Evolutionary conservation across 1,284 basidiomycete genomes (phyloP).

Genomic region (Omphalotus olearius): DNA sequence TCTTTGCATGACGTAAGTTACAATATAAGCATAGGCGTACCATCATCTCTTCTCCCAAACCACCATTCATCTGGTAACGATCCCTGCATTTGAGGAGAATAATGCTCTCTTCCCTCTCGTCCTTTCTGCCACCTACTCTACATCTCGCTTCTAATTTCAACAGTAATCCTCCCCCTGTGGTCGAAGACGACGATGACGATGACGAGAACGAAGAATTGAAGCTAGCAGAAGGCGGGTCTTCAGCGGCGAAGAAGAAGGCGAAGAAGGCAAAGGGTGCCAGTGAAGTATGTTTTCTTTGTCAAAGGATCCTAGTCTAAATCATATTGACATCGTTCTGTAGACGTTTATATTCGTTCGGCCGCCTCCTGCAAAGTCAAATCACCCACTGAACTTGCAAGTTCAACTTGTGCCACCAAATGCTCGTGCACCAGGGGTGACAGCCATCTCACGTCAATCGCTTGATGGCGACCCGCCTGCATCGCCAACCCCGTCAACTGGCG

Average conservation of each 20-base stretch:
- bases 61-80: too few relatives aligned
- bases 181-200: conserved; percentile 23
- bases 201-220: conserved; percentile 16
- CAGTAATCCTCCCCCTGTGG: conserved; percentile 17
- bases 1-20: too few relatives aligned
- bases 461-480: conserved; percentile 21
- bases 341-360: conserved; percentile 85
- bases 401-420: conserved; percentile 79
- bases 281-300: conserved; percentile 41
- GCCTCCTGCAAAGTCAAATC: conserved; percentile 78
- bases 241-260: conserved; percentile 26
- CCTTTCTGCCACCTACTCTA: conserved; percentile 55
- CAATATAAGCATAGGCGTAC: too few relatives aligned
- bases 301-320: background rate
- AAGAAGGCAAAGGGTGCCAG: conserved; percentile 47
- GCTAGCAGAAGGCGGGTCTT: conserved; percentile 23
- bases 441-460: conserved; percentile 30
- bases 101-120: conserved; percentile 63
- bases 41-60: too few relatives aligned
- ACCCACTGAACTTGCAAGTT: conserved; percentile 90
- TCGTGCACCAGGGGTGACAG: conserved; percentile 31
- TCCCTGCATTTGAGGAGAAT: background rate
- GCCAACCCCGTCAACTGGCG: conserved; percentile 15
- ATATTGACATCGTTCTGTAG: conserved; percentile 32
- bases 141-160: conserved; percentile 29